phyloP scores from a whole-genome alignment of 495 filamentous ascomycete genomes.

The Neohortaea acidophila region DNA sequence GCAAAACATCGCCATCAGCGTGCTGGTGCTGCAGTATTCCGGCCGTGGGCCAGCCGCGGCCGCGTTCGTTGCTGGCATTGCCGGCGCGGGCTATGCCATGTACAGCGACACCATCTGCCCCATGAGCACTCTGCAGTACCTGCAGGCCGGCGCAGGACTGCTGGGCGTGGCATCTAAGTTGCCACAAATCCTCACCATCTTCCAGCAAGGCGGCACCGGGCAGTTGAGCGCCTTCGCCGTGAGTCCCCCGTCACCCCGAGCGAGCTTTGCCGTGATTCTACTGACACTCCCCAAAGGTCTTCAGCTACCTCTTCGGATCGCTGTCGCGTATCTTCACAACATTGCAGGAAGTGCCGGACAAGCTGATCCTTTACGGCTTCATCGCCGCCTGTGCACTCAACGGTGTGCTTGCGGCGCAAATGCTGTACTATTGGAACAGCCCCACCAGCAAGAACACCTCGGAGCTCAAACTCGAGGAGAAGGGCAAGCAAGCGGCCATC shows the following conservation, averaged over 20 bases:
- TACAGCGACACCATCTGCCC: constrained; percentile 54
- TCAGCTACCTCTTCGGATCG: constrained; percentile 89
- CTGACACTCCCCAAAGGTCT: constrained; percentile 46
- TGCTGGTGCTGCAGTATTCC: constrained; percentile 66
- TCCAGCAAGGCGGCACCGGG: constrained; percentile 70
- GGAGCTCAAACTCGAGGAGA: constrained; percentile 15
- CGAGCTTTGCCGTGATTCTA: neutral
- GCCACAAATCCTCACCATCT: constrained; percentile 80
- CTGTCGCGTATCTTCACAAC: constrained; percentile 94
- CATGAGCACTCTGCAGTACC: constrained; percentile 49
- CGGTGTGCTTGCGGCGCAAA: constrained; percentile 69
- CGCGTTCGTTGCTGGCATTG: constrained; percentile 60
- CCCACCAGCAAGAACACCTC: constrained; percentile 36
- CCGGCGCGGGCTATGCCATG: constrained; percentile 44
- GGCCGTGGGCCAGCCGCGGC: constrained; percentile 47
- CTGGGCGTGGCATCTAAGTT: constrained; percentile 76
- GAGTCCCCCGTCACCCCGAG: constrained; percentile 26
- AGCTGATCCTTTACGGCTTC: constrained; percentile 86
- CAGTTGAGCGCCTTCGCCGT: constrained; percentile 94
- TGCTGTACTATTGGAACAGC: constrained; percentile 93
- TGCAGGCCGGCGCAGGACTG: constrained; percentile 74
- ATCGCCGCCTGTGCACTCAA: constrained; percentile 79
- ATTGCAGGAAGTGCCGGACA: constrained; percentile 86
- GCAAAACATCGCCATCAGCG: constrained; percentile 79
- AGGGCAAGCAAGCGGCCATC: constrained; percentile 8